Percentiles rank a stretch among this genome's conserved stretches.
These are phyloP conservation scores for Cerrena zonata DNA, from an alignment of 1,284 basidiomycete species.

Conservation along the genomic window DNA sequence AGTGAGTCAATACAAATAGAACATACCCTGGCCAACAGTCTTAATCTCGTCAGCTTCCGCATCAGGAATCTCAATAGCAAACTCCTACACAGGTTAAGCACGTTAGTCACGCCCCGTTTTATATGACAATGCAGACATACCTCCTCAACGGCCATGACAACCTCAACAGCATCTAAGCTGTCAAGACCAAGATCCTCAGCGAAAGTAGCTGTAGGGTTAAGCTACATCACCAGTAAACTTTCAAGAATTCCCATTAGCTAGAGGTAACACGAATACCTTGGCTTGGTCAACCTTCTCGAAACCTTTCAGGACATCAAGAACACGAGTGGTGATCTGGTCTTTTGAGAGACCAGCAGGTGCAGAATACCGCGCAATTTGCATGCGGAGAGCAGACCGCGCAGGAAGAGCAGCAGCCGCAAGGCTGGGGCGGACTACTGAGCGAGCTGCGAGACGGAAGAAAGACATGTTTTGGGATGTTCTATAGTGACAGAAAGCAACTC, in stretches of 20 bases:
- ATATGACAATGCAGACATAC: constrained; percentile 38
- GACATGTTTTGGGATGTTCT: constrained; percentile 31
- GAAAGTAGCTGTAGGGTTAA: constrained; percentile 74
- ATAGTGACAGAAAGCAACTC: background rate
- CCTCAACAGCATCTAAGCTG: constrained; percentile 95
- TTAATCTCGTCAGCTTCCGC: constrained; percentile 97
- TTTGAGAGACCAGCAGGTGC: constrained; percentile 69
- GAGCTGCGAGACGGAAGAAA: constrained; percentile 37
- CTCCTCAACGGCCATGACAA: constrained; percentile 99
- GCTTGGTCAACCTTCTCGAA: constrained; percentile 90
- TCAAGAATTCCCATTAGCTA: constrained; percentile 14
- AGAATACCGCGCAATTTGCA: constrained; percentile 63
- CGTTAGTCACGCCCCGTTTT: background rate
- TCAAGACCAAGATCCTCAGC: constrained; percentile 88
- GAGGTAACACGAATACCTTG: constrained; percentile 53
- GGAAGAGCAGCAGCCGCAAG: constrained; percentile 27
- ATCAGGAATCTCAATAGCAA: constrained; percentile 91
- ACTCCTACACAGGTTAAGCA: constrained; percentile 50
- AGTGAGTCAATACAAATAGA: constrained; percentile 5
- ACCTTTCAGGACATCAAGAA: constrained; percentile 85
- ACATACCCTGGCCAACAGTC: constrained; percentile 85
- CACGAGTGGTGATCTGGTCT: constrained; percentile 75
- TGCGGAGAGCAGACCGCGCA: constrained; percentile 24
- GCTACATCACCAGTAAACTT: constrained; percentile 39
- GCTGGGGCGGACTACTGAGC: constrained; percentile 26